Conservation (phyloP, 768 basidiomycete genomes). For the Cubamyces sp. region DNA sequence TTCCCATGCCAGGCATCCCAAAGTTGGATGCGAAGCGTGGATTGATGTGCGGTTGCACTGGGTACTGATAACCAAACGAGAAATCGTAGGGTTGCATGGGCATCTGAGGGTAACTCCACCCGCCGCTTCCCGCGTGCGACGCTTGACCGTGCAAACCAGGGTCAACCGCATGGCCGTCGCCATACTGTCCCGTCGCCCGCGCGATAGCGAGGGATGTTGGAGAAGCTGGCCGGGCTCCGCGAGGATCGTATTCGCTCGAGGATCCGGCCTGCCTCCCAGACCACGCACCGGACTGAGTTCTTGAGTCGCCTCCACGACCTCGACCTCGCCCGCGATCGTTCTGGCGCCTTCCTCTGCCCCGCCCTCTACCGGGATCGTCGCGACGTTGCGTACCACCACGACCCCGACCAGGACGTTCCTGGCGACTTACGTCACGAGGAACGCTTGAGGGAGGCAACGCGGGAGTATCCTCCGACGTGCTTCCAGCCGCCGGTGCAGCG, state of each 20-base stretch:
- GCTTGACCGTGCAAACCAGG: conserved; percentile 8
- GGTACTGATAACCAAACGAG: conserved; percentile 21
- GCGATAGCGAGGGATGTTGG: conserved; percentile 54
- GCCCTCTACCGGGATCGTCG: conserved; percentile 13
- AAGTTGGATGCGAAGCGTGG: conserved; percentile 75
- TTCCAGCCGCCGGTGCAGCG: conserved; percentile 5
- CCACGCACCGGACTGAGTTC: conserved; percentile 24
- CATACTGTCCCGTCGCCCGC: conserved; percentile 47
- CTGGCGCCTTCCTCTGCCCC: conserved; percentile 27
- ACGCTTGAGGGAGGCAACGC: conserved; percentile 3
- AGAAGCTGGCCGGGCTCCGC: conserved; percentile 38
- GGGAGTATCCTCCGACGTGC: conserved; percentile 2
- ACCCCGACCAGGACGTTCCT: neutral
- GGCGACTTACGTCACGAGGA: neutral
- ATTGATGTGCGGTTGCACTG: conserved; percentile 84
- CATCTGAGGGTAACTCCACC: conserved; percentile 29
- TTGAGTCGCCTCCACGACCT: conserved; percentile 38
- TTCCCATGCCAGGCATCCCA: conserved; percentile 61
- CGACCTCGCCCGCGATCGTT: conserved; percentile 42
- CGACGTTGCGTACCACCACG: conserved; percentile 29
- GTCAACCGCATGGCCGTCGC: conserved; percentile 31
- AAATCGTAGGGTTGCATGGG: conserved; percentile 22
- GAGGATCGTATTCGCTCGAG: conserved; percentile 38
- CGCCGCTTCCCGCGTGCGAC: conserved; percentile 1
- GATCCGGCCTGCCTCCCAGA: conserved; percentile 33